Conservation (phyloP, 1,284 basidiomycete species). For the Trametes hirsuta region DNA sequence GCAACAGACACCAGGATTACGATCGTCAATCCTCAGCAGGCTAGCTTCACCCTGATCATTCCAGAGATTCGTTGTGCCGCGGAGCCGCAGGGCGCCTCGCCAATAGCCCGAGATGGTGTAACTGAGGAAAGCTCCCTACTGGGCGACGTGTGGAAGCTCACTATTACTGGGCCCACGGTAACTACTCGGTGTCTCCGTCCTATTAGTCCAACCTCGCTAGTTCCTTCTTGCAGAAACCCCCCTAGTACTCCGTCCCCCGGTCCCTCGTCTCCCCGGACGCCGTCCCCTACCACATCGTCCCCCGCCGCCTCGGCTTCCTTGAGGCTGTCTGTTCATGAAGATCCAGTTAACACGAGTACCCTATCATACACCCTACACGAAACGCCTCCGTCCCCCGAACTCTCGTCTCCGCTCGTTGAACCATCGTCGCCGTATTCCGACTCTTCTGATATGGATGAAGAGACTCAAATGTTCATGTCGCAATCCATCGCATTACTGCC, state of each 20-base stretch:
- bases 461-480: slow-evolving; percentile 68
- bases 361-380: too few species aligned
- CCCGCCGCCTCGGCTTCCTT: background rate
- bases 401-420: slow-evolving; percentile 6
- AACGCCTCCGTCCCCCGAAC: background rate
- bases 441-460: slow-evolving; percentile 61
- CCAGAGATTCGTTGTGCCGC: slow-evolving; percentile 62
- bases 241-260: slow-evolving; percentile 4
- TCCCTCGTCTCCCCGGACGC: background rate
- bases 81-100: slow-evolving; percentile 29
- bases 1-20: slow-evolving; percentile 72
- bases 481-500: slow-evolving; percentile 69
- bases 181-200: slow-evolving; percentile 46
- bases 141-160: slow-evolving; percentile 50
- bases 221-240: background rate
- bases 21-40: slow-evolving; percentile 60
- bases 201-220: slow-evolving; percentile 22
- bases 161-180: slow-evolving; percentile 53
- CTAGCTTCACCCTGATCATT: slow-evolving; percentile 63
- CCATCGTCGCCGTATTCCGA: slow-evolving; percentile 40
- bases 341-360: background rate
- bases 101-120: background rate
- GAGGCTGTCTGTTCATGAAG: background rate
- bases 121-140: background rate
- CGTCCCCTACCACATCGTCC: background rate